Conservation (phyloP, 2,329 filamentous ascomycete species). For the Teratosphaeria gauchensis region DNA sequence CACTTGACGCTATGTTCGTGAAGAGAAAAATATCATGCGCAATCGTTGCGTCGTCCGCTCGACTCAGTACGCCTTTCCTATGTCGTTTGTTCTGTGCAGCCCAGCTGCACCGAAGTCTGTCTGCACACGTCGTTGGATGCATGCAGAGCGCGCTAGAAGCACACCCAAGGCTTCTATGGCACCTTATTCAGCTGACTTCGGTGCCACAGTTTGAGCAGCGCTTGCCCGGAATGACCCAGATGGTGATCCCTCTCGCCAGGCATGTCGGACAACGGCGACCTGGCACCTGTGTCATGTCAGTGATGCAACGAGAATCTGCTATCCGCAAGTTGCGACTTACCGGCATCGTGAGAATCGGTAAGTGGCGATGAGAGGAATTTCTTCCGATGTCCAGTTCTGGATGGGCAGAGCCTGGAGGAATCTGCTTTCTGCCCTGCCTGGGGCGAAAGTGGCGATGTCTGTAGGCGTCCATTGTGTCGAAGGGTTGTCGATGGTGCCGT, state of each 20-base stretch:
- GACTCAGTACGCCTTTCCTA: neutral
- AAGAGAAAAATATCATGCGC: neutral
- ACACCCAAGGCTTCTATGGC: neutral
- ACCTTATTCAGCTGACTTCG: constrained; percentile 18
- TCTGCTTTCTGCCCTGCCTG: constrained; percentile 21
- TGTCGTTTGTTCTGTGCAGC: neutral
- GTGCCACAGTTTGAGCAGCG: constrained; percentile 25
- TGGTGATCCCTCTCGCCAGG: constrained; percentile 18
- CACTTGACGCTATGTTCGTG: neutral
- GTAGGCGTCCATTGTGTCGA: constrained; percentile 18
- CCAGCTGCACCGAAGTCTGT: neutral
- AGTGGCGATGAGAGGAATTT: constrained; percentile 5
- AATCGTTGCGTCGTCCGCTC: neutral
- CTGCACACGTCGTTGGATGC: neutral
- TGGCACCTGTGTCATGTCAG: constrained; percentile 19
- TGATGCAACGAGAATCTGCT: neutral
- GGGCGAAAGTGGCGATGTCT: constrained; percentile 13
- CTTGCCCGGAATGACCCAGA: constrained; percentile 29
- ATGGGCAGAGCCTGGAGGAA: constrained; percentile 12
- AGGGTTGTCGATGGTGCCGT: neutral
- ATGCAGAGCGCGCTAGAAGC: neutral
- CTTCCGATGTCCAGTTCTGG: constrained; percentile 3
- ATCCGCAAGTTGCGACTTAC: constrained; percentile 4
- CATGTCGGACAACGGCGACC: constrained; percentile 24
- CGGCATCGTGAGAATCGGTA: constrained; percentile 13